These are phyloP conservation scores for Niebla homalea DNA, from an alignment of 495 filamentous ascomycete species.

Conservation along the genomic window DNA sequence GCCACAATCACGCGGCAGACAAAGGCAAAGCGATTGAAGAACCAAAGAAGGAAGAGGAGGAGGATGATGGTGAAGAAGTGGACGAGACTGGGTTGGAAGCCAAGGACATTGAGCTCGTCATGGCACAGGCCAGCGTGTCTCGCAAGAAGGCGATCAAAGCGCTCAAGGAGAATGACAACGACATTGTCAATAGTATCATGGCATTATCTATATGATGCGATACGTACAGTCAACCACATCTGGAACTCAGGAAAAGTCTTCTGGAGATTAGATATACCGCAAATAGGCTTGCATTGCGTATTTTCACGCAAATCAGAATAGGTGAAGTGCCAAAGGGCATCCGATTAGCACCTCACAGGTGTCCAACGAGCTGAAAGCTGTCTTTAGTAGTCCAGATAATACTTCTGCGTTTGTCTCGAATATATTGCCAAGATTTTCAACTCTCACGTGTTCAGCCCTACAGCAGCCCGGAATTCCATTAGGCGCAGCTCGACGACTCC, in stretches of 20 bases:
- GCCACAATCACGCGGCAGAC: conserved; percentile 53
- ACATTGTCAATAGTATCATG: conserved; percentile 99
- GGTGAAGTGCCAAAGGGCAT: too few species aligned
- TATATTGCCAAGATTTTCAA: too few species aligned
- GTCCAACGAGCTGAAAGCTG: too few species aligned
- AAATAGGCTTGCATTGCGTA: too few species aligned
- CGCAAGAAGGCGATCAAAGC: conserved; percentile 98
- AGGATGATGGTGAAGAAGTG: conserved; percentile 91
- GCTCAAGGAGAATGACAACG: conserved; percentile 88
- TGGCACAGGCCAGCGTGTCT: conserved; percentile 92
- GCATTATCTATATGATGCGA: conserved; percentile 76
- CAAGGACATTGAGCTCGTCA: conserved; percentile 98
- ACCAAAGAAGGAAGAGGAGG: conserved; percentile 74
- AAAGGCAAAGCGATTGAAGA: conserved; percentile 70
- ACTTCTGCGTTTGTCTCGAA: too few species aligned
- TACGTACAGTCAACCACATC: not conserved
- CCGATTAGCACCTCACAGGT: too few species aligned
- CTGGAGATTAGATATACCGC: not conserved
- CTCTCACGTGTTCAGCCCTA: conserved; percentile 28
- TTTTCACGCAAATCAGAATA: too few species aligned
- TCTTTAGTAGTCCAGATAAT: too few species aligned
- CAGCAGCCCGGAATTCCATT: not conserved
- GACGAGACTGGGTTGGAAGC: conserved; percentile 87
- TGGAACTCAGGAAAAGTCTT: not conserved
- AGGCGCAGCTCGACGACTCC: too few species aligned